These are phyloP conservation scores for Castanopsis chinensis DNA, from an alignment of 306 rosid genomes.

Conservation along the genomic window DNA sequence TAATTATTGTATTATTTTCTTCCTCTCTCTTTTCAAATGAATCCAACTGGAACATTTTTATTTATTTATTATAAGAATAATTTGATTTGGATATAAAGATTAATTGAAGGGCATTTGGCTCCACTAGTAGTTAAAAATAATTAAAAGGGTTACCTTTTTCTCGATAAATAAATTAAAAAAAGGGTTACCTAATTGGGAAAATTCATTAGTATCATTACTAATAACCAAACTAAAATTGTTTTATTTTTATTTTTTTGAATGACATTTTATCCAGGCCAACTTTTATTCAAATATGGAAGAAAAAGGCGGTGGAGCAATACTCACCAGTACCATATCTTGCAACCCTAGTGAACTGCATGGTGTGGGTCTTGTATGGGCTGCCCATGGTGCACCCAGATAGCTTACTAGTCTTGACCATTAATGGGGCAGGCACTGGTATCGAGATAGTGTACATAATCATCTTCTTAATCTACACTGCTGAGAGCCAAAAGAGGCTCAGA, in stretches of 20 bases:
- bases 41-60: too few species aligned
- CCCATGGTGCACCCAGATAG: constrained; percentile 77
- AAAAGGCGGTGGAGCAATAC: constrained; percentile 69
- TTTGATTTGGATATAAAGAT: too few species aligned
- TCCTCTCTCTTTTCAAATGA: too few species aligned
- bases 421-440: constrained; percentile 52
- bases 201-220: too few species aligned
- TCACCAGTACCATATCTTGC: constrained; percentile 85
- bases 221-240: background rate
- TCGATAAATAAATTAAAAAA: background rate
- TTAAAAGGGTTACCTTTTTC: too few species aligned
- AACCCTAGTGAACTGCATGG: constrained; percentile 74
- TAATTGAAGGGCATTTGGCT: too few species aligned
- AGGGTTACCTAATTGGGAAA: background rate
- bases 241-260: background rate
- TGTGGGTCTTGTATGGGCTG: constrained; percentile 79
- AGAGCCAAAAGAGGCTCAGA: constrained; percentile 52
- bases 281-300: constrained; percentile 68
- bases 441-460: constrained; percentile 56
- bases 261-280: constrained; percentile 49
- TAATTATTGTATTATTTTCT: too few species aligned
- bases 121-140: too few species aligned
- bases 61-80: too few species aligned
- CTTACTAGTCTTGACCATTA: constrained; percentile 64
- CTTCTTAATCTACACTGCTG: constrained; percentile 61